Evolutionary conservation across 768 basidiomycete genomes (phyloP), one percentile per base, ranked within the genome.

Genomic region (Collybiopsis luxurians): DNA sequence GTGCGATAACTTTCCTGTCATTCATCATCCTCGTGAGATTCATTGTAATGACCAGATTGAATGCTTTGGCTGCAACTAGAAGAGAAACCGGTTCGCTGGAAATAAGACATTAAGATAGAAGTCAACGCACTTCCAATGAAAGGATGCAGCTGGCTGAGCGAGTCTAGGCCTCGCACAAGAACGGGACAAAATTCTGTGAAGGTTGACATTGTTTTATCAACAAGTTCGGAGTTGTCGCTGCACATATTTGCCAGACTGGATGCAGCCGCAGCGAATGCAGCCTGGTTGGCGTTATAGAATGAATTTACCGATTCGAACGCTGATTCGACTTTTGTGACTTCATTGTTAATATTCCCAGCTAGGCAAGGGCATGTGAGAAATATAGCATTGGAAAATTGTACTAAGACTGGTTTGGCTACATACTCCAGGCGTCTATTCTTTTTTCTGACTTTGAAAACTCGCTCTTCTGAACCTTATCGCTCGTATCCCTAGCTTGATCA

Each of bases 11-110:
- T 58, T 79, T 81, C 54, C 72, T 75, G 55, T 83, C 76, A 54
- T 84, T 84, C 23, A 80, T 79, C 19, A 77, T 68, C 24, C 80
- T 69, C 3, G 77, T 77, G 54, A 77, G 56, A 53, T 82, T 81
- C 39, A 84, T 66, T 15, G 75, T 74, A 24, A 80, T 71, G 4
- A 79, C 79, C 0, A 79, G 67, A 34, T 75, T 71, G 65, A 84
- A 84, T 1, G 81, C 80, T 12, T 21, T 53, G 67, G 7, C 34
- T 24, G 28, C 36, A 43, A 76, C 75, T 73, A 60, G 9, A 67
- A 65, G 3, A 47, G 26, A 13, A 30, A 26, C 15, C 9, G 12
- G 7, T 3, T 13, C 15, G 15, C 28, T 27, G 24, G 24, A n/a
- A n/a, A 47, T 30, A 23, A 23, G 19, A n/a, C 24, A 1, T 52